Conservation (phyloP, 176 grass and related monocot genomes). For the Oryza rufipogon region DNA sequence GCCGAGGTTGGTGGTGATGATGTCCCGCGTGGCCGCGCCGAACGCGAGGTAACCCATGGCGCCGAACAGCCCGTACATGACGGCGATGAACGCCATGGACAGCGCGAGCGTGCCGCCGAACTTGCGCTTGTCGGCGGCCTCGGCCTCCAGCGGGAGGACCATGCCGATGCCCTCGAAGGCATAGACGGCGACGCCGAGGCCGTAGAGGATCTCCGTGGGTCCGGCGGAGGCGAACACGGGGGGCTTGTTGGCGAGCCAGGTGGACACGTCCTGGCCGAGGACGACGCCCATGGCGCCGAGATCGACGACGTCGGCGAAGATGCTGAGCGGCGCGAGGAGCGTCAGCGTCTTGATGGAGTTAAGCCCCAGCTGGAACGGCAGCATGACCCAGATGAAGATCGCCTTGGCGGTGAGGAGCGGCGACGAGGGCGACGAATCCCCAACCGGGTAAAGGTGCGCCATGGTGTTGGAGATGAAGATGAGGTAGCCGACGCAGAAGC, state of each 20-base stretch:
- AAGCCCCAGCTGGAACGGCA: slow-evolving; percentile 91
- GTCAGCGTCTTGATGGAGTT: slow-evolving; percentile 97
- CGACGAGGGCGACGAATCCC: slow-evolving; percentile 3
- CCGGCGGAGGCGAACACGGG: slow-evolving; percentile 62
- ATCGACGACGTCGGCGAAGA: slow-evolving; percentile 91
- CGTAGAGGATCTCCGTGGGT: slow-evolving; percentile 75
- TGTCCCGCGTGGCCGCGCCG: slow-evolving; percentile 82
- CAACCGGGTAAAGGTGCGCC: slow-evolving; percentile 63
- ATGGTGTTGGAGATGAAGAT: slow-evolving; percentile 92
- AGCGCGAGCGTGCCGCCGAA: slow-evolving; percentile 71
- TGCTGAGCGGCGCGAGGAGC: slow-evolving; percentile 88
- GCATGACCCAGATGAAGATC: slow-evolving; percentile 76
- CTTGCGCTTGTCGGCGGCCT: slow-evolving; percentile 77
- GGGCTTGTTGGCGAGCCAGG: slow-evolving; percentile 47
- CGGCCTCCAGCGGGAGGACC: slow-evolving; percentile 84
- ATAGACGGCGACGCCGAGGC: slow-evolving; percentile 89
- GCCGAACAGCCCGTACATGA: slow-evolving; percentile 91
- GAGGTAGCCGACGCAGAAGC: slow-evolving; percentile 94
- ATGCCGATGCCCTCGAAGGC: slow-evolving; percentile 97
- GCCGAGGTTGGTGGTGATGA: slow-evolving; percentile 96
- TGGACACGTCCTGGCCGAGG: slow-evolving; percentile 70
- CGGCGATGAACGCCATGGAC: slow-evolving; percentile 83
- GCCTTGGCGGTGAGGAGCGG: slow-evolving; percentile 65
- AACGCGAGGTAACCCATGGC: slow-evolving; percentile 89
- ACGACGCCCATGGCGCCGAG: slow-evolving; percentile 95